Evolutionary conservation across 192 early-diverging fungal species (phyloP), one percentile per base, ranked within the genome.

Genomic region (Coemansia asiatica): DNA sequence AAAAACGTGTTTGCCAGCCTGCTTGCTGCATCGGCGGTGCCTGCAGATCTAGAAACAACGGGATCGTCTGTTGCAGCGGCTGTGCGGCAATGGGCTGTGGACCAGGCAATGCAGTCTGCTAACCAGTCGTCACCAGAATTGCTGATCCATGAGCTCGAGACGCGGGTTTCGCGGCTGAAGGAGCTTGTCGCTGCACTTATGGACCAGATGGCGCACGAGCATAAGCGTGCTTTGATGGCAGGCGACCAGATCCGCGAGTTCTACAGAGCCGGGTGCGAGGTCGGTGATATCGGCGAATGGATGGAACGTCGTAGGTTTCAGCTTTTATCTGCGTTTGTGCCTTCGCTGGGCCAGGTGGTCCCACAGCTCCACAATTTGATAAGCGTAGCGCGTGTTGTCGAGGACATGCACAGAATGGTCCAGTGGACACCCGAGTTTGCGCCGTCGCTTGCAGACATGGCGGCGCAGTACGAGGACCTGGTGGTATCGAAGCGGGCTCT

Each of bases 231-330:
- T 27, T 18, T 50, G 23, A 23, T 81, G 54, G 48, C 59, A 2
- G 51, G 73, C 49, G 79, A 72, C 19, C 38, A 49, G 46, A 31
- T 75, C 38, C 73, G 53, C 26, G 73, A 75, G 50, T 66, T 81
- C 31, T 75, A 69, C n/a, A 50, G 36, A 0, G 70, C 69, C 0
- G 70, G 65, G 1, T 61, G 64, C 46, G 73, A 81, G 55, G 31
- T 64, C 16, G 73, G 62, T 2, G 16, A 21, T 4, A 75, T 75
- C 21, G 79, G 79, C 26, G 73, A 75, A 29, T 81, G 79, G 79
- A 62, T 81, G 36, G 44, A 65, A n/a, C 66, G 62, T 47, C 63
- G 55, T 12, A 66, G 53, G 27, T 75, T 81, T 31, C 56, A 21
- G 5, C 47, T 75, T 56, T 56, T 81, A 25, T 27, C 70, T 1